Evolutionary conservation across 345 rosid genomes (phyloP).

Genomic region (Sonneratia alba): DNA sequence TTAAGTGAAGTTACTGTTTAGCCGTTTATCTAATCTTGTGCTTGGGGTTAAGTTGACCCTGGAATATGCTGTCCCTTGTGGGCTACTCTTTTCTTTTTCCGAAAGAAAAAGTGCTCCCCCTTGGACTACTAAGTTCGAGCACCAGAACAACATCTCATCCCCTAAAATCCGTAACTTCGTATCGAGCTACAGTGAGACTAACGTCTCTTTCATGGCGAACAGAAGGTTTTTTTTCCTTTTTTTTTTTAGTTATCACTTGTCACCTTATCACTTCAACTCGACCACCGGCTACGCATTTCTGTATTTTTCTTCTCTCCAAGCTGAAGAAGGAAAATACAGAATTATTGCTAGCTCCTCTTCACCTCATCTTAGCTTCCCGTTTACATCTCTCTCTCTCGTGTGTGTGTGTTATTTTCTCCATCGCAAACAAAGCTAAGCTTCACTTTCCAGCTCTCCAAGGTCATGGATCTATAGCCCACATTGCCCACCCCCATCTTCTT

Average conservation of each 20-base stretch:
- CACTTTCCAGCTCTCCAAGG: constrained; percentile 50
- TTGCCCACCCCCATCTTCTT: constrained; percentile 27
- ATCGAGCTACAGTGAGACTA: too few relatives aligned
- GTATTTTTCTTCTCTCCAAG: not conserved
- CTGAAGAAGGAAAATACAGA: not conserved
- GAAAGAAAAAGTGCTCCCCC: too few relatives aligned
- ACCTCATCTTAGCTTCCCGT: constrained; percentile 8
- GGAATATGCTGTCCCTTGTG: constrained; percentile 1
- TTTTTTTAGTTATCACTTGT: too few relatives aligned
- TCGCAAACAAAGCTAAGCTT: constrained; percentile 67
- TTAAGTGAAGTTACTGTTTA: not conserved
- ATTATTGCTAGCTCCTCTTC: constrained; percentile 5
- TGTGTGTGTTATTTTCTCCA: constrained; percentile 58
- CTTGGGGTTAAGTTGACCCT: not conserved
- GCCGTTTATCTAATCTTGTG: not conserved
- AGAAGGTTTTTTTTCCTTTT: too few relatives aligned
- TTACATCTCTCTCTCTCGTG: constrained; percentile 6
- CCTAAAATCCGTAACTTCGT: too few relatives aligned
- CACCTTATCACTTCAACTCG: too few relatives aligned
- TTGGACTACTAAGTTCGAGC: not conserved
- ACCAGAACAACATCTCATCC: not conserved
- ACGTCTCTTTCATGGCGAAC: too few relatives aligned
- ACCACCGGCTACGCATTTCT: not conserved
- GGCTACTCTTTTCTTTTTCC: not conserved
- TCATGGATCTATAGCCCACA: constrained; percentile 10